These are phyloP conservation scores for Agastache rugosa DNA, from an alignment of 257 asterid genomes.

Conservation along the genomic window DNA sequence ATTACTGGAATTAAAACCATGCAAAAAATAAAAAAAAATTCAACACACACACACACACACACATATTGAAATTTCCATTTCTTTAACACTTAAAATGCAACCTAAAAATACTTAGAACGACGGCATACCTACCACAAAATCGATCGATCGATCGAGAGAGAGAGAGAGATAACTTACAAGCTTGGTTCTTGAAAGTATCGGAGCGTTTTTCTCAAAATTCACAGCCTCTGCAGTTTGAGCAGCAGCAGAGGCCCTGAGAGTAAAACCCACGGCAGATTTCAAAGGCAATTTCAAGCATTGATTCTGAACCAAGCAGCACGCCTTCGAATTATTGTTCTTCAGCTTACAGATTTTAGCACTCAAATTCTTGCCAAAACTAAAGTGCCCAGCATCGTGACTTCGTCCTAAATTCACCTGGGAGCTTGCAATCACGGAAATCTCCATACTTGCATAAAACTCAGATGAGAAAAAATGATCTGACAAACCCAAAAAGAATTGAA, in stretches of 20 bases:
- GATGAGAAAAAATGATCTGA: conserved; percentile 2
- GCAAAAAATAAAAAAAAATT: neutral
- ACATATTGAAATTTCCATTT: neutral
- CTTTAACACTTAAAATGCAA: conserved; percentile 9
- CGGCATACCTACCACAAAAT: neutral
- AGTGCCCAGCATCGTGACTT: conserved; percentile 46
- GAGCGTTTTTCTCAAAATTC: conserved; percentile 38
- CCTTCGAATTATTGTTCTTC: conserved; percentile 35
- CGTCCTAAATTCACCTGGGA: conserved; percentile 66
- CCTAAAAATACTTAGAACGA: neutral
- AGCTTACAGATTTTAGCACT: conserved; percentile 41
- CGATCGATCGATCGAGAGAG: neutral
- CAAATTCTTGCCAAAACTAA: conserved; percentile 57
- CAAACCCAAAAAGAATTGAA: conserved; percentile 22
- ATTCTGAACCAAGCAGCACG: conserved; percentile 37
- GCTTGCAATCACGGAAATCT: conserved; percentile 66
- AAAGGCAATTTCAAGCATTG: conserved; percentile 42
- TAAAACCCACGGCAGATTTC: conserved; percentile 46
- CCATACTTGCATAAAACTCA: conserved; percentile 51
- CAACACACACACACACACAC: neutral
- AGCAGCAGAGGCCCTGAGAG: conserved; percentile 55
- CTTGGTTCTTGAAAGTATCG: conserved; percentile 42
- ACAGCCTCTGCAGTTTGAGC: conserved; percentile 43
- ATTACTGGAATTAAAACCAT: neutral
- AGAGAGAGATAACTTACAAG: conserved; percentile 37